Evolutionary conservation across 2,329 filamentous ascomycete species (phyloP), one percentile per base, ranked within the genome.

Genomic region (Kalaharituber pfeilii): DNA sequence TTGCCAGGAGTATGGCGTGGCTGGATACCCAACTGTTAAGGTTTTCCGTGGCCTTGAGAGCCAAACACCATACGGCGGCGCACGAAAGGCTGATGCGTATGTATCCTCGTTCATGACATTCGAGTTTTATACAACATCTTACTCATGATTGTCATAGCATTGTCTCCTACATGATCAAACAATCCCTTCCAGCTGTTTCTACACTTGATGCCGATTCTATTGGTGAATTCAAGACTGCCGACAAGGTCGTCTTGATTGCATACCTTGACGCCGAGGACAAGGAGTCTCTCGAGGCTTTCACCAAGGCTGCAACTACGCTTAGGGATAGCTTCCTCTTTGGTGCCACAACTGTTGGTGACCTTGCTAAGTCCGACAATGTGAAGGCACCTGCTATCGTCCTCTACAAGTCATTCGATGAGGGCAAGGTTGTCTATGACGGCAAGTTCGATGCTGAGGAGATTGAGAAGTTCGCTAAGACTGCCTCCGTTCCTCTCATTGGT

Each of bases 21-120:
- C 96, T 76, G 91, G 91, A 62, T 98, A 98, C 77, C 91, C 91
- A 59, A 98, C 91, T 62, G 80, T 98, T 68, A 98, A 96, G 81
- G 80, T 98, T 72, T 98, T 98, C 87, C 86, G 89, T 66, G 89
- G 91, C 64, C 71, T 73, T 44, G 86, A 95, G 9, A 86, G 83
- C 68, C 72, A 86, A 68, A 75, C 78, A 62, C 82, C 88, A 60
- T 98, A 98, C 74, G 75, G 76, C 65, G 91, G 91, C 67, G 82
- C 86, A 71, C 80, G 91, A 70, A 94, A 96, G 76, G 82, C 88
- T 62, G 80, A 79, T 70, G 76, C 75, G 78, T 80, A 71, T 71
- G 77, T 73, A 36, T 39, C 8, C 25, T 39, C 15, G 29, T 1
- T 45, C 42, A 47, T 47, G 18, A 11, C 5, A 55, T 49, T 18